phyloP scores from a whole-genome alignment of 306 rosid species.

The Medicago truncatula region DNA sequence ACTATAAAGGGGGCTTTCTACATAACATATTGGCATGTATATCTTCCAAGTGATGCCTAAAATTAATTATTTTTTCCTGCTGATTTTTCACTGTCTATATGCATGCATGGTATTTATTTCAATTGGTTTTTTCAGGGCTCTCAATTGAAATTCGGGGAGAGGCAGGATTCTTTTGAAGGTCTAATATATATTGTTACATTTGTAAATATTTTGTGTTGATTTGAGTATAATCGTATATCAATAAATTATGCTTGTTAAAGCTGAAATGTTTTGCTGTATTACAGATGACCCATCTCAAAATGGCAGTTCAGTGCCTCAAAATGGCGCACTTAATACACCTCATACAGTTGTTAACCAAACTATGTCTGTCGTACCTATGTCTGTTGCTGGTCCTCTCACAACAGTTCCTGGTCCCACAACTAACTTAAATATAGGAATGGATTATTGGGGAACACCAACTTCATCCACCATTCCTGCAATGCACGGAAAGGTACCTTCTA shows the following conservation, averaged over 20 bases:
- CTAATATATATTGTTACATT: slow-evolving; percentile 37
- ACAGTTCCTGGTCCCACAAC: slow-evolving; percentile 90
- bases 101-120: slow-evolving; percentile 18
- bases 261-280: slow-evolving; percentile 36
- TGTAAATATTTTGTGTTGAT: slow-evolving; percentile 30
- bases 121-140: slow-evolving; percentile 64
- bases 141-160: slow-evolving; percentile 77
- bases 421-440: slow-evolving; percentile 96
- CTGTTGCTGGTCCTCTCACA: slow-evolving; percentile 74
- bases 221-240: slow-evolving; percentile 22
- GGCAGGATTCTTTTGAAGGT: slow-evolving; percentile 94
- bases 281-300: slow-evolving; percentile 86
- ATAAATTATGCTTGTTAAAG: slow-evolving; percentile 6
- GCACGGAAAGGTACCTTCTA: slow-evolving; percentile 82
- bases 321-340: slow-evolving; percentile 76
- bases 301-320: slow-evolving; percentile 78
- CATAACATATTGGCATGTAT: background rate
- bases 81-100: slow-evolving; percentile 3
- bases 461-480: slow-evolving; percentile 70
- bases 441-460: slow-evolving; percentile 91
- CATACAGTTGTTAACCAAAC: slow-evolving; percentile 73
- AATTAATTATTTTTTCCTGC: background rate
- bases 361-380: slow-evolving; percentile 65
- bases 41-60: slow-evolving; percentile 2
- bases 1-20: background rate